Evolutionary conservation across 352 stramenopile species (phyloP).

Genomic region (Phytophthora rubi): DNA sequence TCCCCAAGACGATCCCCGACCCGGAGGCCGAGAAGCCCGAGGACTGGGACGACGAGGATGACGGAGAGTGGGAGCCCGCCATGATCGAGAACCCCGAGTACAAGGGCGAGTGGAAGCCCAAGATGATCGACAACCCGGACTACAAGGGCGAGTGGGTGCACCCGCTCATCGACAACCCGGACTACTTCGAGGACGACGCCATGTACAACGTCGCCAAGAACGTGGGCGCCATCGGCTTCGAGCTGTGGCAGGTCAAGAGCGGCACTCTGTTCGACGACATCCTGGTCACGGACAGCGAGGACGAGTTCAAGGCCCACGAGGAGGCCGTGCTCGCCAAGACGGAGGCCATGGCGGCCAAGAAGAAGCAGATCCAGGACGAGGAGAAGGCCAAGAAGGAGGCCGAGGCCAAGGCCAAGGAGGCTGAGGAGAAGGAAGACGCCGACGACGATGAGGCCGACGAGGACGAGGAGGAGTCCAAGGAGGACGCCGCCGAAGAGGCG

Average conservation of each 20-base stretch:
- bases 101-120: conserved; percentile 98
- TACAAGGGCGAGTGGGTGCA: conserved; percentile 99
- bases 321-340: conserved; percentile 92
- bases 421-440: conserved; percentile 67
- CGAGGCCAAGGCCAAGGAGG: conserved; percentile 78
- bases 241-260: conserved; percentile 99
- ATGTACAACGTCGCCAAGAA: conserved; percentile 96
- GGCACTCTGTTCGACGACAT: conserved; percentile 99
- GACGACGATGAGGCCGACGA: conserved; percentile 75
- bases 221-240: conserved; percentile 98
- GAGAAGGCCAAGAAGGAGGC: conserved; percentile 73
- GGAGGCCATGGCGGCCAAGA: conserved; percentile 79
- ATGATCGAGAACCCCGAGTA: conserved; percentile 97
- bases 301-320: conserved; percentile 96
- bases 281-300: conserved; percentile 96
- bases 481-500: conserved; percentile 57
- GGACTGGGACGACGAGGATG: conserved; percentile 99
- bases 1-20: conserved; percentile 97
- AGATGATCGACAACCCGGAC: conserved; percentile 98
- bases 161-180: conserved; percentile 96
- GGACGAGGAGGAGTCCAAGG: conserved; percentile 36
- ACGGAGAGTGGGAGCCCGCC: conserved; percentile 97
- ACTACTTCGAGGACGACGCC: conserved; percentile 95
- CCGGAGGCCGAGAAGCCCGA: conserved; percentile 97
- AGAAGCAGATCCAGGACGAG: conserved; percentile 81